Evolutionary conservation across 2,329 filamentous ascomycete species (phyloP).

Genomic region (Aspergillus alliaceus): DNA sequence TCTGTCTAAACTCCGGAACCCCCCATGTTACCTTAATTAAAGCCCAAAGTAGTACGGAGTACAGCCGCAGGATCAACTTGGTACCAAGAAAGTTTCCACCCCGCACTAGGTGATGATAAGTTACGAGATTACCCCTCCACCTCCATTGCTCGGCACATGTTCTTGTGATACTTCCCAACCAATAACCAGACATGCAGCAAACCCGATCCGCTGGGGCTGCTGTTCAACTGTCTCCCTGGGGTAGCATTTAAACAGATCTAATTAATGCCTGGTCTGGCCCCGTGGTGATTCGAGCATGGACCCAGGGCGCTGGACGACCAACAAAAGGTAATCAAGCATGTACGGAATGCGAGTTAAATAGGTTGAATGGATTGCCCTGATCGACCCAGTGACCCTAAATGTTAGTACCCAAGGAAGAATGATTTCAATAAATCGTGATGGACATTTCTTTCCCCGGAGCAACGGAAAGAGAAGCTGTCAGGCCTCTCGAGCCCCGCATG

Average conservation of each 20-base stretch:
- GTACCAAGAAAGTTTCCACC: slow-evolving; percentile 5
- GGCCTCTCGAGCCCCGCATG: slow-evolving; percentile 29
- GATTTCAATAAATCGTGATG: slow-evolving; percentile 1
- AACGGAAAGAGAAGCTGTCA: slow-evolving; percentile 31
- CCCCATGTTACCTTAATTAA: neutral
- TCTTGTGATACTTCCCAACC: slow-evolving; percentile 13
- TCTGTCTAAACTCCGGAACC: too few species aligned
- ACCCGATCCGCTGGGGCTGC: neutral
- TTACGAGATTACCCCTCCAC: slow-evolving; percentile 12
- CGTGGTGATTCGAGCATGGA: neutral
- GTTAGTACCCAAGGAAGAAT: neutral
- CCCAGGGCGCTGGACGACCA: neutral
- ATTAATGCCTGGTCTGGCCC: neutral
- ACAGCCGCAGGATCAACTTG: neutral
- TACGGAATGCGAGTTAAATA: neutral
- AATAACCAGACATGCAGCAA: neutral
- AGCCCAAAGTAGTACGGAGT: neutral
- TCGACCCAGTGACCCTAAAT: neutral
- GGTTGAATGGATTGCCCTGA: neutral
- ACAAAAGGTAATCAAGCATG: neutral
- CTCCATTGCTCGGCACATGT: slow-evolving; percentile 9
- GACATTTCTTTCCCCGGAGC: slow-evolving; percentile 30
- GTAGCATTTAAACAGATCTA: neutral
- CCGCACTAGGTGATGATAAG: slow-evolving; percentile 8
- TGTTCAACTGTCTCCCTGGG: neutral